phyloP scores from a whole-genome alignment of 2,329 filamentous ascomycete genomes.

The Diaporthe australafricana region DNA sequence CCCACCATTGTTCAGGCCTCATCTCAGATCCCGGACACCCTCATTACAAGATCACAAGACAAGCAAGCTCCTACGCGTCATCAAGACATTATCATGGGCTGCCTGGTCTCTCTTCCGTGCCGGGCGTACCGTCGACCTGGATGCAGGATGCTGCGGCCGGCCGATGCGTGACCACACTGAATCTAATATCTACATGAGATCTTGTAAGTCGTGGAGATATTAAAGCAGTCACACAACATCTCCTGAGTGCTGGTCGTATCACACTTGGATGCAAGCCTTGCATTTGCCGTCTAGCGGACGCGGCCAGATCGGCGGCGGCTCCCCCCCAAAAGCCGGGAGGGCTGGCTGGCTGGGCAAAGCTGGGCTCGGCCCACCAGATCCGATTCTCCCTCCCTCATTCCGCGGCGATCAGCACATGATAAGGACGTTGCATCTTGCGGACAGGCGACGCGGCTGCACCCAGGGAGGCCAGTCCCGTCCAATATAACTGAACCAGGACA shows the following conservation, averaged over 20 bases:
- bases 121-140: conserved; percentile 6
- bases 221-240: conserved; percentile 7
- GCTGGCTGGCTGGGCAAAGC: conserved; percentile 5
- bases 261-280: conserved; percentile 1
- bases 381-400: conserved; percentile 5
- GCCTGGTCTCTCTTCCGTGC: neutral
- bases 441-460: conserved; percentile 6
- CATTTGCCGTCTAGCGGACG: conserved; percentile 6
- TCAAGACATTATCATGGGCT: neutral
- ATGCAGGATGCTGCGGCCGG: conserved; percentile 15
- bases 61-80: neutral
- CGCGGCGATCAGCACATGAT: conserved; percentile 8
- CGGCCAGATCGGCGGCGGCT: conserved; percentile 22
- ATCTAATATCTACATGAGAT: conserved; percentile 4
- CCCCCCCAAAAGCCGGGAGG: neutral
- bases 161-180: conserved; percentile 3
- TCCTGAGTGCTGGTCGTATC: neutral
- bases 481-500: conserved; percentile 2
- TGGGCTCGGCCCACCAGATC: conserved; percentile 19
- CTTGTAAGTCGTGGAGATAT: conserved; percentile 23
- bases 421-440: conserved; percentile 18
- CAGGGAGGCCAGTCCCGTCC: neutral
- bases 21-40: neutral
- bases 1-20: neutral
- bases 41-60: neutral